Evolutionary conservation across 208 protist species (phyloP).

Genomic region (Acanthamoeba quina): DNA sequence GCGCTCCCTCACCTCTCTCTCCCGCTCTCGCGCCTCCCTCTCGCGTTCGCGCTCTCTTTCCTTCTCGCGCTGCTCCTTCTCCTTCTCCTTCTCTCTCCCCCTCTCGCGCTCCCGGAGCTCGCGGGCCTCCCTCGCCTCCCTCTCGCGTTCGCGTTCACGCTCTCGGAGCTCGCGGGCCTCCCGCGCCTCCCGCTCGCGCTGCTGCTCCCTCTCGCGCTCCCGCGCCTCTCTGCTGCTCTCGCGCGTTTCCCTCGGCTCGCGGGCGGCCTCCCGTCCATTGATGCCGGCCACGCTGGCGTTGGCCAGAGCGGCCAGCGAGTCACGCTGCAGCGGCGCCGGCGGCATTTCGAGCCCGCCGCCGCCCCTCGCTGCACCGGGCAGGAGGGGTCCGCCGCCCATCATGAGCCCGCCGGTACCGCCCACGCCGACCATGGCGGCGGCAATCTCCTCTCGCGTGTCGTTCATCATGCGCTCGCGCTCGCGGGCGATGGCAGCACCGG

Average conservation of each 20-base stretch:
- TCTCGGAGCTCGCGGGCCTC: not conserved
- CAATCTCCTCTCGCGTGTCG: slow-evolving; percentile 10
- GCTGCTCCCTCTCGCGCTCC: not conserved
- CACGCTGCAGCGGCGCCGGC: not conserved
- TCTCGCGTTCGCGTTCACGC: not conserved
- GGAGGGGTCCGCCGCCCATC: not conserved
- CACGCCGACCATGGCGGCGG: slow-evolving; percentile 16
- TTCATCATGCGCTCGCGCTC: slow-evolving; percentile 8
- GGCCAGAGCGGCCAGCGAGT: not conserved
- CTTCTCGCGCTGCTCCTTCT: not conserved
- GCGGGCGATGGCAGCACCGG: not conserved
- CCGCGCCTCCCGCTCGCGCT: not conserved
- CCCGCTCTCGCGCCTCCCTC: not conserved
- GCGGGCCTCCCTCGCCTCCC: not conserved
- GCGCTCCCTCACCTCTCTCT: slow-evolving; percentile 2
- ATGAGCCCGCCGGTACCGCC: not conserved
- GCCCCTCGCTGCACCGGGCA: not conserved
- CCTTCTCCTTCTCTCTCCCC: not conserved
- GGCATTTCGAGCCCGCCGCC: not conserved
- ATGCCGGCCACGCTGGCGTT: not conserved
- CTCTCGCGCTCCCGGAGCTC: not conserved
- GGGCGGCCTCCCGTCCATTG: not conserved
- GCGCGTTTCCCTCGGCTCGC: not conserved
- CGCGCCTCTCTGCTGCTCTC: not conserved
- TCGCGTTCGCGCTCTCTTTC: slow-evolving; percentile 1